Base-by-base conservation (phyloP, 371 early-diverging fungal genomes). In the Apophysomyces sp. region DNA sequence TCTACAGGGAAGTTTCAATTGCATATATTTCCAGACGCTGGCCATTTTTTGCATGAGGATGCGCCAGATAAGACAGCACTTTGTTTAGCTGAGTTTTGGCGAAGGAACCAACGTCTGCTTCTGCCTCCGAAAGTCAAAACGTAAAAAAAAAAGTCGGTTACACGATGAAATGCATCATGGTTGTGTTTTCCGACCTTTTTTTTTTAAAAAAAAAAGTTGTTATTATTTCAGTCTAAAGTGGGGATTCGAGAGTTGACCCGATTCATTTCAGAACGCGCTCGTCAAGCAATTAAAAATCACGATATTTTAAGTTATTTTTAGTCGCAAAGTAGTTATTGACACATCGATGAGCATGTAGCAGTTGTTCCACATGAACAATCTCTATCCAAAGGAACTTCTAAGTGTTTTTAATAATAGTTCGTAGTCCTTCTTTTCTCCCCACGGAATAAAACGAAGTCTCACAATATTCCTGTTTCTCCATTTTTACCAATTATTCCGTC, bases 261-360 rank as follows among this genome's bases (percentile, higher is more conserved):
- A 71, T 86, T 99, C 40, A 93, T 99, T 58, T 89, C 92, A 52
- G 98, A 99, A 77, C 83, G 96, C 70, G 93, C 97, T 13, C 94
- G 94, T 15, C 70, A 68, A 26, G 96, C 97, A 5, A 88, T 95
- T 58, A 91, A 85, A 63, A 86, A 86, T 31, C 86, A 92, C 56
- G 91, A 94, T 59, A 91, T 99, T 69, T 88, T 86, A 62, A 92
- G 90, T 69, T 98, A 92, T 63, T 92, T n/a, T 96, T 75, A 96
- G 98, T 0, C 92, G 98, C 61, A 99, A 96, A 73, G 92, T 99
- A 8, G 99, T 99, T 24, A 95, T 98, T 62, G 99, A 99, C 75
- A 99, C 97, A 11, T 97, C 96, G 51, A 98, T 97, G 93, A 91
- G 91, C 60, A 92, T 99, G 52, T 99, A 99, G 77, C 99, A 99